Evolutionary conservation across 1,139 yeast species (phyloP), one percentile per base, ranked within the genome.

Genomic region (Pichia sp.): DNA sequence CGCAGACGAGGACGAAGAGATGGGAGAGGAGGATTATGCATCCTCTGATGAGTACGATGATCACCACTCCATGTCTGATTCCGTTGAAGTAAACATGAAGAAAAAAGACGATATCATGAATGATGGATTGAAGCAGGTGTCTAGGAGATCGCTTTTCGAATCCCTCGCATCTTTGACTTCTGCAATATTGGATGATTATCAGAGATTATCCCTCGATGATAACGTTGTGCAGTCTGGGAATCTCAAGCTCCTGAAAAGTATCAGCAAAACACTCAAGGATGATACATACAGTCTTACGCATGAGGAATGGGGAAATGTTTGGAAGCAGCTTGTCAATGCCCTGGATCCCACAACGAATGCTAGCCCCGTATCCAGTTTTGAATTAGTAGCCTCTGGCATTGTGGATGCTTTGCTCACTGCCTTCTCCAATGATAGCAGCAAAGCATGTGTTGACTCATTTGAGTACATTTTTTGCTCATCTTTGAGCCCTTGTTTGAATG

Each of bases 301-400:
- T 29, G 59, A 62, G 2, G 60, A 64, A 4, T 73, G 84, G 81
- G 30, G 45, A 5, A 39, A 43, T 3, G 23, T 70, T 5, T 78
- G 87, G 86, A 44, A 42, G 3, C 52, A 55, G 21, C 58, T 81
- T 22, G 60, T 63, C 17, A 30, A 35, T 6, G 46, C 58, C 5
- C 44, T 72, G 22, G 44, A 47, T 17, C 51, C 50, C 3, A 51
- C 60, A 1, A 53, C 64, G 9, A 46, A 49, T 21, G 48, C 48
- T 1, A 46, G 50, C 10, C 49, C 56, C 1, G 58, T 82, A 6
- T 83, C 94, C 0, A 79, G 93, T 44, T 85, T 79, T 60, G 95
- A 86, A 53, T 62, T 87, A 29, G 66, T 77, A 11, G 70, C 82
- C 3, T 81, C 88, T 1, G 88, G 88, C 0, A 57, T 84, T 6